Evolutionary conservation across 345 rosid genomes (phyloP), one percentile per base, ranked within the genome.

Genomic region (Cardamine chenopodiifolia): DNA sequence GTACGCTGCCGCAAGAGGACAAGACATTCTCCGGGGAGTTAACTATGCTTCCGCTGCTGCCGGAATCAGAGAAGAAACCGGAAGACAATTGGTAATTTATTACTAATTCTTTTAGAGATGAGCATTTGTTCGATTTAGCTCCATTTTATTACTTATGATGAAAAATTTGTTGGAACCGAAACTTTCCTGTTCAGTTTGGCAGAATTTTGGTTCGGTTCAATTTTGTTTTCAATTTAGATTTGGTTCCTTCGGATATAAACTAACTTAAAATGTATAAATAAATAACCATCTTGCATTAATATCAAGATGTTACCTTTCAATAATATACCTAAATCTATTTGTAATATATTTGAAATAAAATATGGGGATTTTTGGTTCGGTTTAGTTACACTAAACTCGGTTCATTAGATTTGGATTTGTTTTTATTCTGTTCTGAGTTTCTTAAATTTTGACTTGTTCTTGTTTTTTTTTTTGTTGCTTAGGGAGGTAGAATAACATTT

Each of bases 41-140:
- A 92, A 92, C 70, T 92, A 80, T 25, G 97, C 97, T 29, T 92
- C 97, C 0, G 97, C 92, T 3, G 97, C 93, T 29, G 96, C 97
- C 4, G 97, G 97, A 62, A 92, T 92, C 56, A 81, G 89, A 66
- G 90, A 86, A 23, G 97, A 92, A 77, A 88, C 97, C 28, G 97
- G 97, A 11, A 84, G 59, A 20, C 97, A 89, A 63, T 74, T 92
- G 89, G 97, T 90, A 78, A 29, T 0, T 40, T 23, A 0, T 52
- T 14, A 40, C 25, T 35, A 19, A 29, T 44, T 32, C n/a, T n/a
- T n/a, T n/a, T n/a, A n/a, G n/a, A n/a, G n/a, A n/a, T n/a, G n/a
- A n/a, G n/a, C n/a, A n/a, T n/a, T n/a, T n/a, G 44, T 69, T 25
- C 19, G 37, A 37, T 42, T 44, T 12, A 64, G 28, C 37, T 47